Conservation (phyloP, 352 stramenopile species). For the Phytophthora chlamydospora region DNA sequence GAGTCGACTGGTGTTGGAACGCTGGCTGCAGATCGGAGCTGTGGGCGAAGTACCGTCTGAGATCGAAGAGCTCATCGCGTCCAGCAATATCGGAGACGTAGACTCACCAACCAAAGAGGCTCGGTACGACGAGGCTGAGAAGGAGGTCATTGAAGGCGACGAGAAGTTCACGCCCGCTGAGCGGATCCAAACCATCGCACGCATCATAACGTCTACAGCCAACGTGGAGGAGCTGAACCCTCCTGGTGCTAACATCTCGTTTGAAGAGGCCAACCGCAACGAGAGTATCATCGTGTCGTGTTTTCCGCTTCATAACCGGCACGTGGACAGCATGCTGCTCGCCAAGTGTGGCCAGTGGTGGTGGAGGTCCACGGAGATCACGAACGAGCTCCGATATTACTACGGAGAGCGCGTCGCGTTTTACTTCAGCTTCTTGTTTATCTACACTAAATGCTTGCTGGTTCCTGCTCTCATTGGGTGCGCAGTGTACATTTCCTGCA, state of each 20-base stretch:
- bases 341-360: constrained; percentile 77
- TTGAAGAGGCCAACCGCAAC: constrained; percentile 79
- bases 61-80: constrained; percentile 86
- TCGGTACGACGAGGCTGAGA: constrained; percentile 29
- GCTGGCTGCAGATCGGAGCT: constrained; percentile 86
- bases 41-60: constrained; percentile 86
- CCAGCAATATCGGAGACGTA: constrained; percentile 68
- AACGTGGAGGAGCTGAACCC: constrained; percentile 78
- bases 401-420: constrained; percentile 87
- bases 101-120: constrained; percentile 28
- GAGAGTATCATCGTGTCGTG: constrained; percentile 80
- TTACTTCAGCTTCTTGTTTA: constrained; percentile 86
- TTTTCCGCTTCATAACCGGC: constrained; percentile 86
- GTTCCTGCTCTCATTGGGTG: constrained; percentile 64
- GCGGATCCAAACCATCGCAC: constrained; percentile 83
- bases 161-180: constrained; percentile 84
- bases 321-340: constrained; percentile 72
- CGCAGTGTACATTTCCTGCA: constrained; percentile 69
- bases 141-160: constrained; percentile 52
- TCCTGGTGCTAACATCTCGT: constrained; percentile 75
- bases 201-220: constrained; percentile 84
- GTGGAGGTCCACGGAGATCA: constrained; percentile 83
- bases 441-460: constrained; percentile 85
- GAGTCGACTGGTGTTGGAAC: constrained; percentile 78
- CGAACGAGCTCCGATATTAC: constrained; percentile 83